Base-by-base conservation (phyloP, 192 early-diverging fungal species). In the Coemansia sp. region DNA sequence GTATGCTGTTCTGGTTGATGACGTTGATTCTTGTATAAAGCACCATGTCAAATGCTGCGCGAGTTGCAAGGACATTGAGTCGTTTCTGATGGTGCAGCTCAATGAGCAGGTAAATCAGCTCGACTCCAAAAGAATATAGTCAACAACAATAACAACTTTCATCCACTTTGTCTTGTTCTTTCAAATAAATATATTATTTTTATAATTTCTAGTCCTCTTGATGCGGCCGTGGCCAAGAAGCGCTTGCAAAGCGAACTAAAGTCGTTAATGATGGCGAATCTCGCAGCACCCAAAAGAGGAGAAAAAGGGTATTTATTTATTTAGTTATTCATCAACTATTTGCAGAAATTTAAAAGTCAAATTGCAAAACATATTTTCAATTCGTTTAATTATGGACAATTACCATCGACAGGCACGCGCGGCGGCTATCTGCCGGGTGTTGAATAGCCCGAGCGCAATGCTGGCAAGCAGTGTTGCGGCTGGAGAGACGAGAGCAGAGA, bases 201-300 rank as follows among this genome's bases (percentile, higher is more conserved):
- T 10, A 59, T 6, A 32, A 75, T 69, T 67, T 64, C 27, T 20
- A 43, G 66, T 19, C 54, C 76, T 19, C 62, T 71, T 2, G 65
- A 71, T 51, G 35, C 79, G 4, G 70, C 79, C 0, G 73, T 79
- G 15, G 62, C 68, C 29, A 79, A 79, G n/a, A n/a, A n/a, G 56
- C 76, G 87, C 31, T 72, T 88, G 25, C 83, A 85, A 32, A 86
- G 76, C 64, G 87, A 89, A 76, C 71, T 89, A 25, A 89, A 87
- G 87, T 68, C 74, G 5, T 70, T 89, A 1, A 89, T 89, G 88
- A 91, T 89, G 89, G 73, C 76, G 61, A 74, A 66, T 61, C 83
- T 82, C 27, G 71, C 70, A n/a, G n/a, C n/a, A n/a, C n/a, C n/a
- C n/a, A n/a, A n/a, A n/a, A n/a, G n/a, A n/a, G n/a, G n/a, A n/a